Percentiles rank a stretch among this genome's conserved stretches.
Conservation (phyloP, 176 grass and related monocot genomes). For the Zoysia pacifica region DNA sequence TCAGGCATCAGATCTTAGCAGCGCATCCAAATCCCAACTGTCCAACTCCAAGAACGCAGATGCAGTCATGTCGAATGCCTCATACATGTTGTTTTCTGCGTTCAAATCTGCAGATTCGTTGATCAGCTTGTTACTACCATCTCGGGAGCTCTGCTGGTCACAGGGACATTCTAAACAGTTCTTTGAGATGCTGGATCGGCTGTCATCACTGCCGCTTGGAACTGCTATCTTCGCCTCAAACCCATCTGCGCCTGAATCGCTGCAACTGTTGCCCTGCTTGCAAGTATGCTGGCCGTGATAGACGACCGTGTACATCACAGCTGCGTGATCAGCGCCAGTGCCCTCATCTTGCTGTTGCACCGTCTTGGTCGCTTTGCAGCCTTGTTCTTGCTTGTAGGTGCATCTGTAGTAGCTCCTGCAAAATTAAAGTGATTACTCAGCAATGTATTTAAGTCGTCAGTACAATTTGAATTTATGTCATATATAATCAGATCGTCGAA, state of each 20-base stretch:
- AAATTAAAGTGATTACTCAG: neutral
- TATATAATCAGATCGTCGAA: neutral
- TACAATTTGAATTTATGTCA: neutral
- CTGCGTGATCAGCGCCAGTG: neutral
- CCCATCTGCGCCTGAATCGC: neutral
- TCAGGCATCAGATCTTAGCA: neutral
- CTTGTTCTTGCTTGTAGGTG: slow-evolving; percentile 47
- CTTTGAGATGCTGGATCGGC: neutral
- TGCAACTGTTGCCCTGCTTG: neutral
- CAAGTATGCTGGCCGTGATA: slow-evolving; percentile 51
- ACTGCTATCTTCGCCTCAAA: neutral
- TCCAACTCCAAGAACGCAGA: slow-evolving; percentile 1
- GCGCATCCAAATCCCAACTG: slow-evolving; percentile 7
- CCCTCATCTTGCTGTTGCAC: slow-evolving; percentile 37
- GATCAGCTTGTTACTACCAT: neutral
- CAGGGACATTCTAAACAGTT: neutral
- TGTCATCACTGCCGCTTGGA: neutral
- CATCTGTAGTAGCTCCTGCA: slow-evolving; percentile 66
- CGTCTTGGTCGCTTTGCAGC: slow-evolving; percentile 55
- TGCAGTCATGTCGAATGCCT: neutral
- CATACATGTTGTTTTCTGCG: neutral
- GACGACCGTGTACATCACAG: slow-evolving; percentile 35
- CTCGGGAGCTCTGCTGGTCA: neutral
- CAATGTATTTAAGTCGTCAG: neutral
- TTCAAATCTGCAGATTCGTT: neutral